phyloP scores from a whole-genome alignment of 73 alveolate genomes.

The Tetrahymena thermophila region DNA sequence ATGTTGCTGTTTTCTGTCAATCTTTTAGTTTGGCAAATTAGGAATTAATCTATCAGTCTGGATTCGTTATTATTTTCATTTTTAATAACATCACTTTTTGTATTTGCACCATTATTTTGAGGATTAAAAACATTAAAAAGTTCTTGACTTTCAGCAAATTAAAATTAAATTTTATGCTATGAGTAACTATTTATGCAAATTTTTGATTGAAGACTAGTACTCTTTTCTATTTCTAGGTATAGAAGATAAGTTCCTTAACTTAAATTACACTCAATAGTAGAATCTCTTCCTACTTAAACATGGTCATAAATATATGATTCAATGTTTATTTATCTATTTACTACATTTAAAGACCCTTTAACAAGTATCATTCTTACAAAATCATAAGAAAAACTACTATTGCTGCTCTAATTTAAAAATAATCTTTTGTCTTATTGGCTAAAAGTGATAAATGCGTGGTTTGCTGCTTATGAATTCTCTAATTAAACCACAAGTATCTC shows the following conservation, averaged over 20 bases:
- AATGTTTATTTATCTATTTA: neutral
- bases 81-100: neutral
- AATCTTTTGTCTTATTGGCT: neutral
- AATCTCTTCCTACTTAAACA: neutral
- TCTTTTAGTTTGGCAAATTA: neutral
- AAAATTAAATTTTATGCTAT: neutral
- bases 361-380: neutral
- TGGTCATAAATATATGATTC: neutral
- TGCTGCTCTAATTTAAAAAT: neutral
- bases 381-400: neutral
- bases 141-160: neutral
- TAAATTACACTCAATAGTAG: neutral
- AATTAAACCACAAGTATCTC: neutral
- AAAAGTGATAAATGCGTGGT: neutral
- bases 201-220: neutral
- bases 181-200: neutral
- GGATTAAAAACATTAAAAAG: neutral
- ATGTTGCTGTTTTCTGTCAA: neutral
- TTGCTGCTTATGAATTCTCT: neutral
- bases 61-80: neutral
- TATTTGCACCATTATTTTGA: neutral
- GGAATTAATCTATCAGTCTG: neutral
- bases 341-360: neutral
- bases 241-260: neutral
- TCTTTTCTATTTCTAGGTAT: neutral